Base-by-base conservation (phyloP, 2,329 filamentous ascomycete species). In the Aspergillus sp. region DNA sequence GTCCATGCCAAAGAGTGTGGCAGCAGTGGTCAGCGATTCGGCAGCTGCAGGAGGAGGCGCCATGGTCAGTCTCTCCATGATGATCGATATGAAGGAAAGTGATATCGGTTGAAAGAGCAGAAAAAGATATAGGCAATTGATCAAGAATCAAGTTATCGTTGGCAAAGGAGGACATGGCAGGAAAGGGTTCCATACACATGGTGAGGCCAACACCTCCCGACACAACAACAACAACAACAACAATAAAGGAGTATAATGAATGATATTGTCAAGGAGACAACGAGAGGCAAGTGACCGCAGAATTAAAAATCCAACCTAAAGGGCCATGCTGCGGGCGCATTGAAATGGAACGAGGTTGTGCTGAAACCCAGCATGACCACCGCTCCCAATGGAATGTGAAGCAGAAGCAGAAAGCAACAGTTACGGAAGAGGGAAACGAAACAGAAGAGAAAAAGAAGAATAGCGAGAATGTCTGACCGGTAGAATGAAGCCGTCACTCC, bases 1-100 rank as follows among this genome's bases (percentile, higher is more conserved):
- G 42, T 59, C 60, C 32, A 53, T 59, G 4, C 59, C 60, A 50
- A 67, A 68, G 43, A 67, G 53, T 44, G 62, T 64, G 53, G 64
- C 62, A 43, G 63, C 58, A 26, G 59, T 62, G n/a, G 55, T 57
- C 48, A 60, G 51, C 28, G 60, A 56, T 46, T 57, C 47, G 19
- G 56, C 57, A 52, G 59, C 51, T 51, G 48, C 49, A 26, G 48
- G 44, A 43, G 51, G 53, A 44, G 46, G 47, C 40, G 7, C 36
- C 36, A 39, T 39, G 26, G 36, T 39, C 19, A 39, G 36, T 27
- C 3, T 39, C 36, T 39, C 12, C 36, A 32, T 32, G 19, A 39
- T 27, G 27, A 19, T 19, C 19, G 19, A 19, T 19, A 19, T 19
- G 2, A 19, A 19, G 19, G 19, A 19, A 19, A 19, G 19, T 1